Evolutionary conservation across 2,329 filamentous ascomycete species (phyloP), one percentile per base, ranked within the genome.

Genomic region (Tolypocladium ovalisporum): DNA sequence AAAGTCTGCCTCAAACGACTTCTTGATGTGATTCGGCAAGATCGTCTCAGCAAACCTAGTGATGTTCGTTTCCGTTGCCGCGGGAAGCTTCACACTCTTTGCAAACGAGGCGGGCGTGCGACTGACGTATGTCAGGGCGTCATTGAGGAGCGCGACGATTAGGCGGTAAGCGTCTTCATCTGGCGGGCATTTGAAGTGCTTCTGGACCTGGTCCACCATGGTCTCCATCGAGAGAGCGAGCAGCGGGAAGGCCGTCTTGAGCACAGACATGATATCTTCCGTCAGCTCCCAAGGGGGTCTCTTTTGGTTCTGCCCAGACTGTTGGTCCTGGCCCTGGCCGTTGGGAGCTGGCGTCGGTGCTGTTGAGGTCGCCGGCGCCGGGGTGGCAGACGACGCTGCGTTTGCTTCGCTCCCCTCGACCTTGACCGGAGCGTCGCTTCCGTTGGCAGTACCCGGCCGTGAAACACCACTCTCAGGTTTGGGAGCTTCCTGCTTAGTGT

Each of bases 171-270:
- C 95, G 75, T 99, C 94, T 71, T 99, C 94, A 66, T 99, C 94
- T 0, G 93, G 93, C 17, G 93, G 93, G 66, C 94, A 97, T 75
- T 99, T 99, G 82, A 99, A 99, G 73, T 97, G 88, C 78, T 97
- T 97, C 71, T 94, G 89, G 59, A 99, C 96, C 73, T 97, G 93
- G 69, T 99, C 94, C 35, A 97, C 92, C 91, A 97, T 99, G 0
- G 93, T 96, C 75, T 99, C 94, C 94, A 99, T 97, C 0, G 93
- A 97, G 49, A 97, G 77, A 12, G 95, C 94, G 64, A 99, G 82
- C 22, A 99, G 80, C 29, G 94, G 94, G 78, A 97, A 99, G 0
- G 93, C 92, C 8, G 94, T 97, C 79, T 99, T 97, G 56, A 99
- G 84, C 35, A 91, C 89, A 37, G 91, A 89, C 81, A 96, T 91